Evolutionary conservation across 1,284 basidiomycete species (phyloP).

Genomic region (Trichosporon faecale): DNA sequence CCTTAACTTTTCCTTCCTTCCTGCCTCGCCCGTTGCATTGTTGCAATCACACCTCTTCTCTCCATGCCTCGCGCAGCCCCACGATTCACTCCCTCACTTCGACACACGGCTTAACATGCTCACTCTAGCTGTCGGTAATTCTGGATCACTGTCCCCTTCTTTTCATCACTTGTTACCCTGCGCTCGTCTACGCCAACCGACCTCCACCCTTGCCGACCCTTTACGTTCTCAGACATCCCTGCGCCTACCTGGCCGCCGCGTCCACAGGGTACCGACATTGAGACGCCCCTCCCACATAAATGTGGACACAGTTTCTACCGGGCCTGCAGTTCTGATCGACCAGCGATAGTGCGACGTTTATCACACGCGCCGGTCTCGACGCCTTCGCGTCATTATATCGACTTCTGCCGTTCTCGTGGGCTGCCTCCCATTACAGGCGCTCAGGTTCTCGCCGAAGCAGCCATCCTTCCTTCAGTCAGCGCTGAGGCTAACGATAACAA

Average conservation of each 20-base stretch:
- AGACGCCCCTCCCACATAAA: not conserved
- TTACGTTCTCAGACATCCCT: not conserved
- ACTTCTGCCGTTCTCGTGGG: not conserved
- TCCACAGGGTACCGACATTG: not conserved
- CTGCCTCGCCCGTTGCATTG: not conserved
- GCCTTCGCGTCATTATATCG: not conserved
- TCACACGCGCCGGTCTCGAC: not conserved
- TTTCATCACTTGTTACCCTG: not conserved
- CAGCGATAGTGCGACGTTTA: not conserved
- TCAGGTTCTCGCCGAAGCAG: not conserved
- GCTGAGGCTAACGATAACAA: not conserved
- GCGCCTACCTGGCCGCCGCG: not conserved
- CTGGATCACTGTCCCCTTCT: not conserved
- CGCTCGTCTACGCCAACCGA: not conserved
- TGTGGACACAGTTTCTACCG: not conserved
- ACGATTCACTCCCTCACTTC: not conserved
- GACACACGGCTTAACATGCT: not conserved
- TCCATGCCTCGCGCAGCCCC: not conserved
- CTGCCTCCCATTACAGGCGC: no score
- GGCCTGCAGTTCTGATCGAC: not conserved
- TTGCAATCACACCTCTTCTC: not conserved
- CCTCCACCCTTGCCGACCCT: constrained; percentile 6
- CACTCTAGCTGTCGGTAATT: not conserved
- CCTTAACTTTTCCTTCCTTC: not conserved
- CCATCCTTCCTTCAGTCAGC: not conserved